phyloP scores from a whole-genome alignment of 2,329 filamentous ascomycete genomes.

The Fusarium virguliforme region DNA sequence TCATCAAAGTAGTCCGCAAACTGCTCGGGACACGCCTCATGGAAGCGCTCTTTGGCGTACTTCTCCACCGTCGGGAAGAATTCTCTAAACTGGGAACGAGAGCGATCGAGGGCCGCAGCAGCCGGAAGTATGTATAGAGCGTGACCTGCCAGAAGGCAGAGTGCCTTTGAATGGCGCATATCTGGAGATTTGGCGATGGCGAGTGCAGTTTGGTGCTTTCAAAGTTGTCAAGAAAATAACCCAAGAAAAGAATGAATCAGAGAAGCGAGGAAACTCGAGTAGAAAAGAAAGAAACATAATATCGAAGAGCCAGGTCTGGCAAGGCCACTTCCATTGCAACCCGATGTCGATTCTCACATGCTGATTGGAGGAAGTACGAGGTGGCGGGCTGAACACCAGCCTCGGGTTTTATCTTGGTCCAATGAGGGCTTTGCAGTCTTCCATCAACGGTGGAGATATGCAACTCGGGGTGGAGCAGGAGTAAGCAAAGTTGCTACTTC shows the following conservation, averaged over 20 bases:
- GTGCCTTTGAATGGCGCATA: slow-evolving; percentile 25
- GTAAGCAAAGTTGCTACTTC: slow-evolving; percentile 7
- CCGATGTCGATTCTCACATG: not conserved
- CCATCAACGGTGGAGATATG: slow-evolving; percentile 2
- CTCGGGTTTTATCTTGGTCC: not conserved
- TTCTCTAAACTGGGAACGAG: slow-evolving; percentile 24
- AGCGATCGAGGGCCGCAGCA: slow-evolving; percentile 14
- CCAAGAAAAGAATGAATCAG: not conserved
- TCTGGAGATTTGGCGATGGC: slow-evolving; percentile 2
- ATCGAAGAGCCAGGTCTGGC: not conserved
- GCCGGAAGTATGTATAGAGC: slow-evolving; percentile 17
- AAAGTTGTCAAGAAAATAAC: slow-evolving; percentile 2
- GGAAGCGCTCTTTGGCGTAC: slow-evolving; percentile 11
- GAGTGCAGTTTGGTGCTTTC: not conserved
- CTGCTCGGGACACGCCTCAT: slow-evolving; percentile 17
- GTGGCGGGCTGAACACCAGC: not conserved
- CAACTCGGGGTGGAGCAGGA: not conserved
- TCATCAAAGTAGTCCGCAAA: slow-evolving; percentile 32
- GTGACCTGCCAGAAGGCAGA: slow-evolving; percentile 23
- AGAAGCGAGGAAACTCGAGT: not conserved
- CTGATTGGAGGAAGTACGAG: not conserved
- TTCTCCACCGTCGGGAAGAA: slow-evolving; percentile 27
- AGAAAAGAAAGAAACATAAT: not conserved
- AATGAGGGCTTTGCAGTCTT: not conserved
- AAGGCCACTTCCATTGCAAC: not conserved